Conservation (phyloP, 257 asterid species). For the Primulina huaijiensis region DNA sequence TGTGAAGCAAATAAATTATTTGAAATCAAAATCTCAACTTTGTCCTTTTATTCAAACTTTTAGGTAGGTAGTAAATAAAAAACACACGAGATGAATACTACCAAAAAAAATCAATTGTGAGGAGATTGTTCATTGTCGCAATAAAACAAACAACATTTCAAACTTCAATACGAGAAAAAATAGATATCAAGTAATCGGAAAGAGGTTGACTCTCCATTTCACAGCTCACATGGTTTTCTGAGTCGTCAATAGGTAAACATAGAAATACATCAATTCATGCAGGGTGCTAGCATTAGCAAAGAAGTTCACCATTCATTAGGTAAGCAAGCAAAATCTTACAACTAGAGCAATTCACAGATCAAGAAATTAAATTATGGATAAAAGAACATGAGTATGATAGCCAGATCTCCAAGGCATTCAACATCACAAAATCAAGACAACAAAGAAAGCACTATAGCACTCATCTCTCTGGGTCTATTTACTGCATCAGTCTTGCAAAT, state of each 20-base stretch:
- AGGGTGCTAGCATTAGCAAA: too few relatives aligned
- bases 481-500: not conserved
- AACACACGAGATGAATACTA: not conserved
- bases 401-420: not conserved
- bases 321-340: constrained; percentile 8
- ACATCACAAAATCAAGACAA: not conserved
- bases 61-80: too few relatives aligned
- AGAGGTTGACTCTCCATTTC: not conserved
- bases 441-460: not conserved
- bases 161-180: not conserved
- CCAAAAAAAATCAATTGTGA: not conserved
- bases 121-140: not conserved
- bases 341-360: constrained; percentile 6
- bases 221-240: not conserved
- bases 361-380: too few relatives aligned
- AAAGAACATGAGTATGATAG: not conserved
- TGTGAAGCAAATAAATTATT: too few relatives aligned
- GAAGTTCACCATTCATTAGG: constrained; percentile 7
- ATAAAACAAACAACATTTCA: not conserved
- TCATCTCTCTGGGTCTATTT: not conserved
- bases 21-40: too few relatives aligned
- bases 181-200: not conserved
- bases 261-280: constrained; percentile 4
- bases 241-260: not conserved
- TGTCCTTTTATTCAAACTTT: too few relatives aligned